These are phyloP conservation scores for Ogataea kodamae DNA, from an alignment of 805 yeast genomes.

Conservation along the genomic window DNA sequence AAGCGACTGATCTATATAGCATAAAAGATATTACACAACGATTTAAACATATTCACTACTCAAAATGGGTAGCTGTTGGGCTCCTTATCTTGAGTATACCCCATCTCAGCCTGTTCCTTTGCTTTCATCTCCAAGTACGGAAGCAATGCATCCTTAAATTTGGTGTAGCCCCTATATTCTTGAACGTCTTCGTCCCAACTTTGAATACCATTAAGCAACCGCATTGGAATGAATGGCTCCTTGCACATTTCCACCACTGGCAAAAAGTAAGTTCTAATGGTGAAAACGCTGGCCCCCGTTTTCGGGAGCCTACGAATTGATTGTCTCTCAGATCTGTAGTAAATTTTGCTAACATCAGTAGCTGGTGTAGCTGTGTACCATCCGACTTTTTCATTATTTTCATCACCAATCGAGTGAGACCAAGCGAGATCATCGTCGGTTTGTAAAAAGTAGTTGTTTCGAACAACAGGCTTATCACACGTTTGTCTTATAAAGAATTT, in stretches of 20 bases:
- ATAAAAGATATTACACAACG: conserved; percentile 5
- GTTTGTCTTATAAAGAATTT: conserved; percentile 56
- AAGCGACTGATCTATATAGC: conserved; percentile 12
- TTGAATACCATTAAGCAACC: conserved; percentile 54
- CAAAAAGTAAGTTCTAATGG: conserved; percentile 59
- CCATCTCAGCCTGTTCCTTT: conserved; percentile 43
- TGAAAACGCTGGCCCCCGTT: conserved; percentile 55
- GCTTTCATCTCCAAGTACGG: conserved; percentile 53
- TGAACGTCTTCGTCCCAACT: conserved; percentile 61
- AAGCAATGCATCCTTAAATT: conserved; percentile 48
- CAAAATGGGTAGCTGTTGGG: conserved; percentile 43
- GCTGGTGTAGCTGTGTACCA: conserved; percentile 63
- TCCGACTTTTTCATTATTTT: conserved; percentile 48
- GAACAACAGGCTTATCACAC: conserved; percentile 59
- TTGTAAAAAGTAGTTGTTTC: conserved; percentile 65
- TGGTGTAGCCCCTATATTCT: conserved; percentile 56
- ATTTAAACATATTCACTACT: too few species aligned
- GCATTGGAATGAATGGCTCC: conserved; percentile 60
- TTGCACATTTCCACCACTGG: conserved; percentile 51
- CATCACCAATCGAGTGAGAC: conserved; percentile 63
- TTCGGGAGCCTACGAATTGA: conserved; percentile 57
- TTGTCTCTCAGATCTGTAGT: conserved; percentile 64
- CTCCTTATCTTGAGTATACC: conserved; percentile 39
- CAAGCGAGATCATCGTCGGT: conserved; percentile 61
- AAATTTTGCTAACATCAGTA: conserved; percentile 41